Evolutionary conservation across 495 filamentous ascomycete species (phyloP), one percentile per base, ranked within the genome.

Genomic region (Letharia columbiana): DNA sequence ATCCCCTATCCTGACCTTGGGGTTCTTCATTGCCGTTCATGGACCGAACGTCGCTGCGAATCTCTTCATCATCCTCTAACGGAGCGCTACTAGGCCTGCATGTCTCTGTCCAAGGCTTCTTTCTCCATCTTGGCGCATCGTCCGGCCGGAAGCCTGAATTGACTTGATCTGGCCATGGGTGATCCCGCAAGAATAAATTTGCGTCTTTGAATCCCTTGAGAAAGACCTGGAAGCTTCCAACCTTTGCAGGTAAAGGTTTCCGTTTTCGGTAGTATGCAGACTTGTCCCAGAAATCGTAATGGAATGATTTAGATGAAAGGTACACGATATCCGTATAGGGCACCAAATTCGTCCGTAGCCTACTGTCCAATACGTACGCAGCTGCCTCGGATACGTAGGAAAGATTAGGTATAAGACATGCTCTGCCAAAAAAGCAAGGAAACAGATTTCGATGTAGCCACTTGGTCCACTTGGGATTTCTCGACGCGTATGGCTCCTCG

Each of bases 351-450:
- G 94, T 97, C 62, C 87, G 89, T 45, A 99, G 80, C 69, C 93
- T 89, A 65, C 86, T 86, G 77, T 99, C 94, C 56, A 99, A 84
- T 4, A 96, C 89, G 74, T 96, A 99, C 50, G 94, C 93, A 17
- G 94, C 94, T 23, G 94, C 94, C 80, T 99, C 94, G 66, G 92
- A 97, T 71, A 99, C 91, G 75, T 99, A 99, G 60, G 92, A 96
- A n/a, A 99, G 82, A 74, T 99, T 99, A 50, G 94, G 94, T 76
- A 99, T 99, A 64, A 99, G 84, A 73, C 94, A 98, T 58, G 92
- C 91, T 68, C 94, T 82, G 13, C 94, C 94, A 70, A 99, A 99
- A 77, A 89, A 96, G 77, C 92, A 99, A 37, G 94, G 94, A 73
- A 99, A 97, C 71, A 99, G 73, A 74, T 94, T 96, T 67, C 91